Base-by-base conservation (phyloP, 2,329 filamentous ascomycete genomes). In the Microsporum canis region DNA sequence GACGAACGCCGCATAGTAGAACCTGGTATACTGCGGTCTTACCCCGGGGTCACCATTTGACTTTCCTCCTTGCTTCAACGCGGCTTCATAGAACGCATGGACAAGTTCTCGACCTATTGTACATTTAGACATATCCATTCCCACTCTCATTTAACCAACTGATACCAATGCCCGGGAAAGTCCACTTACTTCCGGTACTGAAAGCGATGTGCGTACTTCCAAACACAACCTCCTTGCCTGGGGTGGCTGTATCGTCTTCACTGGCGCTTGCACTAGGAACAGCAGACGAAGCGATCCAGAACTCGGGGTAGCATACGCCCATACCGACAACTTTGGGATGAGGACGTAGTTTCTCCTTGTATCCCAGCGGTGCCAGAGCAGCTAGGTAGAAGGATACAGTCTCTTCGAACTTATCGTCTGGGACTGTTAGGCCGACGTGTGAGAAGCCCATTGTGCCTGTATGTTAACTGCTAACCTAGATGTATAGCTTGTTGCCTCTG, bases 1-100 rank as follows among this genome's bases (percentile, higher is more conserved):
- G 4, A 82, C 72, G 69, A 79, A 83, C 0, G 79, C 78, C 1
- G 68, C 80, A 59, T 81, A 83, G 67, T 82, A 82, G 4, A 71
- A 71, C 12, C 73, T 66, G 51, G 73, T 72, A 65, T 80, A 82
- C 12, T 78, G 68, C 3, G 72, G 62, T 47, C 79, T 69, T 10
- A 73, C 36, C 0, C 80, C 80, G 0, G 80, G 80, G 14, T 72
- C 68, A 2, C 80, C 80, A 65, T 82, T 82, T 65, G 77, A 75
- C 36, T 71, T 75, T 1, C 71, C 80, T 0, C 80, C 80, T 0
- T 74, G 73, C 41, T 70, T 71, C 10, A 79, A 66, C 2, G 78
- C 72, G 8, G 72, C 77, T 5, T 71, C 69, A 63, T 81, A 70
- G 64, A 80, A 80, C 0, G 71, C 73, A 61, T 79, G 73, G n/a